A percentile compares a stretch with the other conserved stretches of the same genome.
These are phyloP conservation scores for Kalmusia sp. DNA, from an alignment of 2,329 filamentous ascomycete genomes.

Conservation along the genomic window DNA sequence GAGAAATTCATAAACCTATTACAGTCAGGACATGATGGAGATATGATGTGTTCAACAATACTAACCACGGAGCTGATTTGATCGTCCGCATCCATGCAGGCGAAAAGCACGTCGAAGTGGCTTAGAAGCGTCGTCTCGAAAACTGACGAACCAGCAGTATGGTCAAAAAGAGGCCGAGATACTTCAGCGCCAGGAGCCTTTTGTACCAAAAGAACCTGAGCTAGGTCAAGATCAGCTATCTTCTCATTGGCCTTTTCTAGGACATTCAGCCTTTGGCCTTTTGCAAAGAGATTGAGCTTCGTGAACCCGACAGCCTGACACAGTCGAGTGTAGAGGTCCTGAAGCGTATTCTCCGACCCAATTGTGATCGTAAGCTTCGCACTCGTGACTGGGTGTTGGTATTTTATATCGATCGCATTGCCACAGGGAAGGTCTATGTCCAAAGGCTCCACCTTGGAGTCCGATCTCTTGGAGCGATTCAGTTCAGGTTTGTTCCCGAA, in stretches of 20 bases:
- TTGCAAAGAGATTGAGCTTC: slow-evolving; percentile 76
- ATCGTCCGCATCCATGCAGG: slow-evolving; percentile 77
- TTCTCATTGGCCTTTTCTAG: slow-evolving; percentile 64
- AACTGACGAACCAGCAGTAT: slow-evolving; percentile 47
- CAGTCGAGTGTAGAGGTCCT: slow-evolving; percentile 72
- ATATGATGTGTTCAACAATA: not conserved
- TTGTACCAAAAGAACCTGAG: slow-evolving; percentile 38
- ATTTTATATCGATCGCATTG: slow-evolving; percentile 71
- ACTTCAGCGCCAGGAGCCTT: slow-evolving; percentile 35
- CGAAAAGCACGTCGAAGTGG: slow-evolving; percentile 85
- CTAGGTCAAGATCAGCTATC: slow-evolving; percentile 62
- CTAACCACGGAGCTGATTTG: slow-evolving; percentile 37
- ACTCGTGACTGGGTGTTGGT: slow-evolving; percentile 70
- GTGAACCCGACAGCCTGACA: slow-evolving; percentile 75
- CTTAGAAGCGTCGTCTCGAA: slow-evolving; percentile 81
- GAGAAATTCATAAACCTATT: slow-evolving; percentile 44
- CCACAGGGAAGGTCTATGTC: slow-evolving; percentile 64
- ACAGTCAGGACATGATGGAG: slow-evolving; percentile 18
- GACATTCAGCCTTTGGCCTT: slow-evolving; percentile 70
- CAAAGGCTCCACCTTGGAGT: slow-evolving; percentile 43
- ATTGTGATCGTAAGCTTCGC: slow-evolving; percentile 69
- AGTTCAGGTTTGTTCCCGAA: slow-evolving; percentile 43
- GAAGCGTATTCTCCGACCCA: slow-evolving; percentile 73
- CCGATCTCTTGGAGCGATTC: slow-evolving; percentile 35
- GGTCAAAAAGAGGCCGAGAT: slow-evolving; percentile 24